Base-by-base conservation (phyloP, 768 basidiomycete genomes). In the Thelephora ganbajun region DNA sequence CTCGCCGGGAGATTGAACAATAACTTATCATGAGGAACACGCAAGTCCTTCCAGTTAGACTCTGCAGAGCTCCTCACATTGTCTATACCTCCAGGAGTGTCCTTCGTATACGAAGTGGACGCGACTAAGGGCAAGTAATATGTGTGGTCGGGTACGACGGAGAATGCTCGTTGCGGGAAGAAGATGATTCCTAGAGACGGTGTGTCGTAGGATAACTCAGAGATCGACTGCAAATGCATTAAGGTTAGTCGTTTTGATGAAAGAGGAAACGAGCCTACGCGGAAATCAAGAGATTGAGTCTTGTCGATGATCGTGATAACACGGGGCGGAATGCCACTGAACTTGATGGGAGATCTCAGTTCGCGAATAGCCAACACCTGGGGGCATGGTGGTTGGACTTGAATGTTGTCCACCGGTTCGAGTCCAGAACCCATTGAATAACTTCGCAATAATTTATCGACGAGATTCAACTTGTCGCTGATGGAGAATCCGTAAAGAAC, bases 151-250 rank as follows among this genome's bases (percentile, higher is more conserved):
- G 66, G 64, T 42, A 64, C 35, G 1, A 66, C 56, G 42, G 47
- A 51, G 9, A 62, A 58, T 49, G 69, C 61, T 18, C 63, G 54
- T 50, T 69, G 69, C 44, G 84, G 84, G 42, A 84, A 62, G 61
- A 76, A 83, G 48, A 85, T 66, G 50, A 87, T 67, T 19, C 80
- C 84, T 53, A 87, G 65, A 30, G 83, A 83, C 47, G 72, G 79
- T 55, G 66, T 63, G 45, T 62, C 63, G 49, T 61, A 55, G 56
- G 56, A 53, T 46, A 58, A 58, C 61, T 67, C 66, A 50, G 60
- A 56, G 57, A 57, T 61, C 61, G 68, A 62, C 73, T 76, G 59
- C 41, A 57, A 53, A 45, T 61, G 59, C 59, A 63, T 63, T 66
- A 62, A 66, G 63, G 65, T 59, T 62, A 62, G 54, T 59, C 56